Base-by-base conservation (phyloP, 2,329 filamentous ascomycete species). In the Claviceps africana region DNA sequence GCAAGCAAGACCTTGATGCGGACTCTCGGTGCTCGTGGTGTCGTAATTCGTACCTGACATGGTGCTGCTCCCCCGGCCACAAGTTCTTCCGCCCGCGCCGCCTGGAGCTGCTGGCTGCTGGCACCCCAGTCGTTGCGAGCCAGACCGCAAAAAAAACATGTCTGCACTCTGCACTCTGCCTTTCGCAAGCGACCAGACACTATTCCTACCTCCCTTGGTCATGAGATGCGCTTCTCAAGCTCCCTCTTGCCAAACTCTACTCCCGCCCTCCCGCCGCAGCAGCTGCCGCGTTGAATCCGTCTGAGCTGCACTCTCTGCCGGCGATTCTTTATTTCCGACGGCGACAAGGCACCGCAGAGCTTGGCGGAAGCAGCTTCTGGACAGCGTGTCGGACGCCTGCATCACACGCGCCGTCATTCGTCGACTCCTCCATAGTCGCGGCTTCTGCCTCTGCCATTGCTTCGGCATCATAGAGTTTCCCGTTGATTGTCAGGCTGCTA, bases 71-170 rank as follows among this genome's bases (percentile, higher is more conserved):
- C 35, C 21, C 8, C 51, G 51, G 51, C 45, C 19, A 43, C 37
- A 42, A 33, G 51, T 52, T 52, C 46, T 48, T 52, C 51, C 51
- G 51, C 4, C 44, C 30, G 46, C 46, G 21, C 28, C 28, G 30
- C 21, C 42, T 8, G 28, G n/a, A 3, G 21, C 46, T n/a, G 35
- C 25, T 15, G 13, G 21, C 46, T n/a, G 35, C 25, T 15, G 13
- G 44, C 9, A 19, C 44, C 40, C 40, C 40, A 11, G n/a, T 19
- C 25, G 43, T n/a, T 49, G 37, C 39, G 37, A 50, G n/a, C n/a
- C n/a, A 45, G 30, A 42, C 13, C 28, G n/a, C n/a, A n/a, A 28
- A 50, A 50, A 51, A 52, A 52, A 42, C 43, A 45, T 45, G 6
- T n/a, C 43, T 28, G 11, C 19, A 7, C 40, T n/a, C n/a, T n/a